phyloP scores from a whole-genome alignment of 2,329 filamentous ascomycete species.

The Cladophialophora immunda region DNA sequence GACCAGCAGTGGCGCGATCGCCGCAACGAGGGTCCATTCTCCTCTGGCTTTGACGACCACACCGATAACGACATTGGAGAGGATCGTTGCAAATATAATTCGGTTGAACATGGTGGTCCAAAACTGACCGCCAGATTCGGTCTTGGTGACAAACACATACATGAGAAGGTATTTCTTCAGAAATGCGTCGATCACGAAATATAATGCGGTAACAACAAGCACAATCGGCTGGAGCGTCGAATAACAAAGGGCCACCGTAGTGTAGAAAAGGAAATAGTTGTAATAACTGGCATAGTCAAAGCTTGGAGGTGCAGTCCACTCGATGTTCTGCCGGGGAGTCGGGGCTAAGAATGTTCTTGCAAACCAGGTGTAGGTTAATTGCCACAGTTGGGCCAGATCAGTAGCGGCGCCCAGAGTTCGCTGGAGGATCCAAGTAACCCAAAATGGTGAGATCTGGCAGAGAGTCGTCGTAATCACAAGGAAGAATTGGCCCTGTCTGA shows the following conservation, averaged over 20 bases:
- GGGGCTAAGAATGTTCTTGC: constrained; percentile 84
- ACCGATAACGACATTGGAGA: constrained; percentile 81
- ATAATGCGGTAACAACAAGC: constrained; percentile 84
- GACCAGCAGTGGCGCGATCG: constrained; percentile 77
- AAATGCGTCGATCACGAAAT: constrained; percentile 86
- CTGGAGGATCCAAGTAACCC: constrained; percentile 93
- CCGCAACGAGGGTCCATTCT: constrained; percentile 71
- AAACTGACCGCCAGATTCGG: constrained; percentile 89
- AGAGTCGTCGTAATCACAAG: constrained; percentile 74
- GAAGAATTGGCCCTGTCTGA: constrained; percentile 71
- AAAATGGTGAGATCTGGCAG: constrained; percentile 85
- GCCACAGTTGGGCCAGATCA: constrained; percentile 89
- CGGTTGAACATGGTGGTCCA: constrained; percentile 94
- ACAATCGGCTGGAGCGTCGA: constrained; percentile 86
- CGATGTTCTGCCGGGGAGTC: constrained; percentile 89
- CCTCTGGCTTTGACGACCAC: constrained; percentile 77
- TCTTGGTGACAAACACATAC: constrained; percentile 97
- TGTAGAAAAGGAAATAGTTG: constrained; percentile 96
- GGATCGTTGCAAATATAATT: constrained; percentile 80
- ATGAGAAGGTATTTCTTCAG: constrained; percentile 95
- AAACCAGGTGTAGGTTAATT: constrained; percentile 83
- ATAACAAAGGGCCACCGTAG: constrained; percentile 87
- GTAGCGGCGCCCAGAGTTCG: constrained; percentile 92
- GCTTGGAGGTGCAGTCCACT: constrained; percentile 87
- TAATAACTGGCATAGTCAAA: constrained; percentile 98